phyloP scores from a whole-genome alignment of 2,329 filamentous ascomycete genomes.

The Aspergillus fumigatiaffinis region DNA sequence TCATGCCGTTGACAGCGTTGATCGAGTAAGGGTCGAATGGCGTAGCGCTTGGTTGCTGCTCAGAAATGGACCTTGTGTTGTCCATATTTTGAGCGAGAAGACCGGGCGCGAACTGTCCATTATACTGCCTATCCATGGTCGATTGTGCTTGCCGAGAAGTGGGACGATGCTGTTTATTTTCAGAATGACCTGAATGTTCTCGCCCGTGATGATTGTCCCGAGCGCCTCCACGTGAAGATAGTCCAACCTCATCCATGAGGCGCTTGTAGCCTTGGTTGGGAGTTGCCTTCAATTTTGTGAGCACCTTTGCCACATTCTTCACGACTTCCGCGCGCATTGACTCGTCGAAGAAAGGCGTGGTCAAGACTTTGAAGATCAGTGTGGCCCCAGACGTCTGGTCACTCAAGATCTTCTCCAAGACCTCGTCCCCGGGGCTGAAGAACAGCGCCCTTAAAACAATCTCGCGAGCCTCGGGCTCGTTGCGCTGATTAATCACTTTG shows the following conservation, averaged over 20 bases:
- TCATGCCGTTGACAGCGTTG: constrained; percentile 31
- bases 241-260: constrained; percentile 94
- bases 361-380: constrained; percentile 96
- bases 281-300: constrained; percentile 86
- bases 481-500: constrained; percentile 97
- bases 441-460: constrained; percentile 86
- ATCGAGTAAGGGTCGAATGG: constrained; percentile 38
- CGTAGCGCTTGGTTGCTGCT: constrained; percentile 30
- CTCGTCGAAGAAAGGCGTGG: constrained; percentile 96
- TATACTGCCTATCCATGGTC: constrained; percentile 41
- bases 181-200: constrained; percentile 33
- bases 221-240: constrained; percentile 55
- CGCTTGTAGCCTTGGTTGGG: constrained; percentile 96
- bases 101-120: constrained; percentile 35
- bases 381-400: constrained; percentile 92
- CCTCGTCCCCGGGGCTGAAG: constrained; percentile 81
- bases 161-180: constrained; percentile 43
- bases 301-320: constrained; percentile 84
- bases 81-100: constrained; percentile 36
- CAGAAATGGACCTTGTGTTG: constrained; percentile 33
- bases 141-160: constrained; percentile 40
- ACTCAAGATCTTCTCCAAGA: constrained; percentile 82
- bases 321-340: constrained; percentile 81
- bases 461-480: constrained; percentile 87
- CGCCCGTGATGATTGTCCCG: constrained; percentile 39